Evolutionary conservation across 75 land plant genomes (phyloP).

Genomic region (Chamaecyparis obtusa): DNA sequence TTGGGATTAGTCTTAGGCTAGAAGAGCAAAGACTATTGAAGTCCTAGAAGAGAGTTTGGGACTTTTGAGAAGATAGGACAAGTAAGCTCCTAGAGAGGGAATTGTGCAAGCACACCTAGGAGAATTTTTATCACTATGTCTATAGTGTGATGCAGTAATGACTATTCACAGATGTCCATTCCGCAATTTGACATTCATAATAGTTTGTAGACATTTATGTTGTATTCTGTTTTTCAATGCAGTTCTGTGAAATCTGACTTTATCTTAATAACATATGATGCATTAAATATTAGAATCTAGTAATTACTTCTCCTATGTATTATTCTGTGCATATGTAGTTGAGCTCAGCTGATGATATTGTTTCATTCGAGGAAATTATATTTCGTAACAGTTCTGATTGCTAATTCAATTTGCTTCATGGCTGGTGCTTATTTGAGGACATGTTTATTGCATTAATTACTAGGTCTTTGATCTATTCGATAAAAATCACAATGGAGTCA

Average conservation of each 20-base stretch:
- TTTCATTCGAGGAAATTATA: background rate
- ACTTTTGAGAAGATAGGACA: too few relatives aligned
- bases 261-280: background rate
- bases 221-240: background rate
- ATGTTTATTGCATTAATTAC: constrained; percentile 5
- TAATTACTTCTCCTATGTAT: background rate
- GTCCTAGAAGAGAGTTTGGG: too few relatives aligned
- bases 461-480: constrained; percentile 88
- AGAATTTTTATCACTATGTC: too few relatives aligned
- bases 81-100: too few relatives aligned
- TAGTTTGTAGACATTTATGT: background rate
- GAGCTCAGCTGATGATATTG: background rate
- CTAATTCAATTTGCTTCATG: background rate
- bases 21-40: too few relatives aligned
- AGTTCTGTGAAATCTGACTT: background rate
- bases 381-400: background rate
- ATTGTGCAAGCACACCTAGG: too few relatives aligned
- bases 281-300: background rate
- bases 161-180: background rate
- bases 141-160: background rate
- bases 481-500: constrained; percentile 65
- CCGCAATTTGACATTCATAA: background rate
- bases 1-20: too few relatives aligned
- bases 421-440: background rate
- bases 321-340: background rate